Evolutionary conservation across 768 basidiomycete genomes (phyloP).

Genomic region (Coprinopsis cinerea): DNA sequence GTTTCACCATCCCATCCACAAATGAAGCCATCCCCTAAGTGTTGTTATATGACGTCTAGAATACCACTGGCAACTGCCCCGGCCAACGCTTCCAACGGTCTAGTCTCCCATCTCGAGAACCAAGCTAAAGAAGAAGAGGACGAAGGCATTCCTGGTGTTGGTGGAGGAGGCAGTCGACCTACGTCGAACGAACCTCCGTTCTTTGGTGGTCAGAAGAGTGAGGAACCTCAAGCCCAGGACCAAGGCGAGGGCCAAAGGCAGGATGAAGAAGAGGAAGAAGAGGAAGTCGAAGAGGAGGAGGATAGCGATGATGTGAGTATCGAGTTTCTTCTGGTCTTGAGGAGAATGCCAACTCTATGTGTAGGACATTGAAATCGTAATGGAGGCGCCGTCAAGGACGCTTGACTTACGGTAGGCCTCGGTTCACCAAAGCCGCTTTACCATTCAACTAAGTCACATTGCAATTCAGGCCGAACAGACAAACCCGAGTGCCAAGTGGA

Average conservation of each 20-base stretch:
- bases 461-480: conserved; percentile 18
- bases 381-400: conserved; percentile 70
- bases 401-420: conserved; percentile 63
- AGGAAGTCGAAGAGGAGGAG: conserved; percentile 25
- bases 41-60: conserved; percentile 20
- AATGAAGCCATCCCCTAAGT: conserved; percentile 10
- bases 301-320: conserved; percentile 37
- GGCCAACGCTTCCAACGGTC: conserved; percentile 33
- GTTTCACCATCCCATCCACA: conserved; percentile 27
- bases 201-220: no score
- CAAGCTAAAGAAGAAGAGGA: conserved; percentile 36
- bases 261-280: conserved; percentile 30
- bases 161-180: not conserved
- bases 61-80: conserved; percentile 35
- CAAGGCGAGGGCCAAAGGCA: conserved; percentile 28
- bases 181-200: no score
- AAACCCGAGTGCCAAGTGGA: conserved; percentile 10
- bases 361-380: conserved; percentile 87
- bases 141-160: conserved; percentile 23
- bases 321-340: conserved; percentile 2
- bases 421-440: not conserved
- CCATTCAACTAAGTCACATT: conserved; percentile 1
- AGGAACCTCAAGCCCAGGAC: conserved; percentile 25
- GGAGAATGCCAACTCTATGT: not conserved
- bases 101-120: conserved; percentile 45